Evolutionary conservation across 1,284 basidiomycete species (phyloP).

Genomic region (Austroboletus novae-zelandiae): DNA sequence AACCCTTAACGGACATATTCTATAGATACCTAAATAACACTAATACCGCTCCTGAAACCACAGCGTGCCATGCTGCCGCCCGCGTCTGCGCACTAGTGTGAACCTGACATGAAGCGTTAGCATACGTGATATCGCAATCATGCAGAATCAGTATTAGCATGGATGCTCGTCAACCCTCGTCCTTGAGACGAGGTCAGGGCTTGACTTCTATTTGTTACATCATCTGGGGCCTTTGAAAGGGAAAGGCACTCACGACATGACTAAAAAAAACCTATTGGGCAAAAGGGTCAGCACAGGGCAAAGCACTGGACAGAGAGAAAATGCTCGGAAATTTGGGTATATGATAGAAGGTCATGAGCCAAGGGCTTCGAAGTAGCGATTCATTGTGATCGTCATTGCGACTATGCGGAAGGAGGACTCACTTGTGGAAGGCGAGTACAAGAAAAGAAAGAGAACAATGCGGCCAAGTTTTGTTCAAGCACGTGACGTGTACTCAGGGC

Average conservation of each 20-base stretch:
- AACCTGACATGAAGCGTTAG: no score
- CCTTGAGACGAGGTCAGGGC: conserved; percentile 76
- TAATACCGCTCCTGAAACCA: not conserved
- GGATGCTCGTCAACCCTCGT: conserved; percentile 68
- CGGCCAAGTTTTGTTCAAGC: conserved; percentile 35
- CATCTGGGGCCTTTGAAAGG: conserved; percentile 35
- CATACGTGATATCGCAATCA: no score
- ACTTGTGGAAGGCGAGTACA: conserved; percentile 10
- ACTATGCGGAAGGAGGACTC: conserved; percentile 14
- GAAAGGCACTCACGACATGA: conserved; percentile 39
- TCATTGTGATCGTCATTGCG: conserved; percentile 65
- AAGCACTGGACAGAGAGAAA: conserved; percentile 2
- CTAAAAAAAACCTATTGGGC: not conserved
- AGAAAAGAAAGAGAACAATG: conserved; percentile 7
- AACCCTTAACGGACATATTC: conserved; percentile 27
- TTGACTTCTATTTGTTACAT: conserved; percentile 84
- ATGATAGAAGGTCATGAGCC: conserved; percentile 64
- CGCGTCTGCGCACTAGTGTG: no score
- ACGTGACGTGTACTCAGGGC: conserved; percentile 28
- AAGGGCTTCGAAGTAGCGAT: conserved; percentile 79
- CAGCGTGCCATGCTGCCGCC: not conserved
- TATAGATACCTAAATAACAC: conserved; percentile 1
- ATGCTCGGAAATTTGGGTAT: conserved; percentile 89
- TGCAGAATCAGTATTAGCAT: conserved; percentile 74
- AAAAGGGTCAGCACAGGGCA: conserved; percentile 9